These are phyloP conservation scores for Pichia gijzeniarum DNA, from an alignment of 805 yeast species.

Conservation along the genomic window DNA sequence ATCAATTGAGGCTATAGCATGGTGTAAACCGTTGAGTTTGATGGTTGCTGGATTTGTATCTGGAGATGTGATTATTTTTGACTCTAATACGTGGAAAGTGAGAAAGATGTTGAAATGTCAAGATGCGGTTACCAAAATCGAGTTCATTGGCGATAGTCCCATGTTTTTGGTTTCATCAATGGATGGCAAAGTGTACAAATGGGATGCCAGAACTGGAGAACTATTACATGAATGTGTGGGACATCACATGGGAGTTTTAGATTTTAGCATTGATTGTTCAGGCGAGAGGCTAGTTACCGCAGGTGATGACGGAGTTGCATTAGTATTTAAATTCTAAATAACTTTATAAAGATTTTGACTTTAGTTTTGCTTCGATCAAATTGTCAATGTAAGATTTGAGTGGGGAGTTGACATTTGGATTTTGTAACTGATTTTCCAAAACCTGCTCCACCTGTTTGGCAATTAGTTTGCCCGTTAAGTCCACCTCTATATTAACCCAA, in stretches of 20 bases:
- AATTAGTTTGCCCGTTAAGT: conserved; percentile 83
- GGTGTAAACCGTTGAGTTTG: conserved; percentile 54
- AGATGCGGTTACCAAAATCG: conserved; percentile 81
- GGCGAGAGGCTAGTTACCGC: conserved; percentile 79
- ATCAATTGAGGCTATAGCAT: conserved; percentile 73
- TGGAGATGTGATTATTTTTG: conserved; percentile 80
- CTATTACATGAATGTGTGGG: conserved; percentile 78
- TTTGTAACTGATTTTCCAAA: conserved; percentile 47
- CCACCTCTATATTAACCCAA: conserved; percentile 86
- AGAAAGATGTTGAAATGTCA: conserved; percentile 62
- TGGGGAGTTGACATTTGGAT: conserved; percentile 36
- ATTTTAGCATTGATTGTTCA: conserved; percentile 61
- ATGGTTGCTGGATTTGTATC: conserved; percentile 87
- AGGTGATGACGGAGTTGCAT: conserved; percentile 93
- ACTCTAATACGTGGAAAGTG: conserved; percentile 79
- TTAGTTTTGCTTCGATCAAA: conserved; percentile 40
- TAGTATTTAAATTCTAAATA: conserved; percentile 46
- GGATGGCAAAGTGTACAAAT: conserved; percentile 80
- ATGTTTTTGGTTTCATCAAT: conserved; percentile 64
- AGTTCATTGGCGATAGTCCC: conserved; percentile 53
- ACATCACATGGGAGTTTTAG: conserved; percentile 90
- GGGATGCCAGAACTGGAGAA: conserved; percentile 85
- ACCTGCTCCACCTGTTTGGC: conserved; percentile 73
- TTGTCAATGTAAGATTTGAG: conserved; percentile 44
- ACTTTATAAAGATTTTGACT: not conserved